Evolutionary conservation across 352 stramenopile species (phyloP), one percentile per base, ranked within the genome.

Genomic region (Phytophthora parvispora): DNA sequence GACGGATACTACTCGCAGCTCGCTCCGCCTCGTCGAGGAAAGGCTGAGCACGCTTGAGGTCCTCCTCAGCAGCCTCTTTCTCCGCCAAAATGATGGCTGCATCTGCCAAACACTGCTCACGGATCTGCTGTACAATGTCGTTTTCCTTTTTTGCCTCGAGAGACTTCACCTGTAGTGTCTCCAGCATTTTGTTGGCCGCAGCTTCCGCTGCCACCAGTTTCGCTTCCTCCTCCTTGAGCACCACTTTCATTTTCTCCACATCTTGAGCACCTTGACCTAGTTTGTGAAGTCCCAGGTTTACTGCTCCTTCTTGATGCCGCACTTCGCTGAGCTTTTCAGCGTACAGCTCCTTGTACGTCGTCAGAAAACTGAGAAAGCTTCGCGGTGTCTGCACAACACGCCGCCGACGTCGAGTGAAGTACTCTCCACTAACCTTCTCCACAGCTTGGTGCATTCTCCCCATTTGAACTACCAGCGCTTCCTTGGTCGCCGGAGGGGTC

Each of bases 91-190:
- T 98, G 5, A 84, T 60, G 0, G 77, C 73, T 25, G 91, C 89
- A 59, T 98, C 92, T 3, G 74, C 74, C 29, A 97, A 70, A 72
- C 92, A 98, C 53, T 87, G 82, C 47, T 96, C 83, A 29, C 96
- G 97, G 48, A 98, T 97, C 49, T 95, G 84, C 36, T 82, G 74
- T 0, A 98, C 92, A 9, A 92, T 80, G 52, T 97, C 92, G 51
- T 86, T 93, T 70, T 98, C 92, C 60, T 97, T 95, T 71, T 98
- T 97, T 7, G 93, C 94, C 52, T 94, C 92, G 13, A 92, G 73
- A 9, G 81, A 91, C 59, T 92, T 91, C 47, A 95, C 72, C 36
- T 95, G 81, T 16, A 95, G 67, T 1, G 67, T 89, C 69, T 94
- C 86, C 18, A 97, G 70, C 86, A 94, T 96, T 54, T 90, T 87